Evolutionary conservation across 1,139 yeast species (phyloP), one percentile per base, ranked within the genome.

Genomic region (Blastobotrys capitulatus): DNA sequence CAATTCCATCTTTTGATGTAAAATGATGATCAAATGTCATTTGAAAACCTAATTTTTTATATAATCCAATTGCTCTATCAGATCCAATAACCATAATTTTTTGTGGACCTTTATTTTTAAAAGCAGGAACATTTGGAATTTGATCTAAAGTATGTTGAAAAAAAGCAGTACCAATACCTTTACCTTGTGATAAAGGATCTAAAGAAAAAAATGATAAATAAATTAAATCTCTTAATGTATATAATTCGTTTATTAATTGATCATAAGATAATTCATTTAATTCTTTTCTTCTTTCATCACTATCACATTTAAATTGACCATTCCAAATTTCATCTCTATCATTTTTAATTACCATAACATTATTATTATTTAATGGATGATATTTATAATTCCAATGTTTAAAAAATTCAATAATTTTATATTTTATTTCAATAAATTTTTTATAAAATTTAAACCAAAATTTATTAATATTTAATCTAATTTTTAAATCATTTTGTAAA

Each of bases 391-490:
- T 10, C 15, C n/a, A 32, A 25, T 13, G 20, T n/a, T 13, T 18
- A 16, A 35, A 16, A 8, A 13, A 20, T 8, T 42, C 46, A n/a
- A 42, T 6, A 7, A 34, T 13, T 22, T 10, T 20, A 13, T 13
- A n/a, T 22, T 35, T 35, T 4, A 42, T 8, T 2, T 7, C 7
- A 9, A 29, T 35, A n/a, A 32, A 22, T 8, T 6, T 25, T 15
- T 35, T 29, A 40, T 42, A 42, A 10, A 42, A 12, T 3, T 34
- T 34, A 40, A 42, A n/a, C n/a, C n/a, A n/a, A n/a, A n/a, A n/a
- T n/a, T n/a, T n/a, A n/a, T n/a, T n/a, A n/a, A n/a, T n/a, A n/a
- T n/a, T n/a, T n/a, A n/a, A n/a, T n/a, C n/a, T n/a, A n/a, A n/a
- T n/a, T n/a, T n/a, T n/a, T n/a, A n/a, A n/a, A n/a, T n/a, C n/a